phyloP scores from a whole-genome alignment of 2,329 filamentous ascomycete genomes.

The Hysterium pulicare region DNA sequence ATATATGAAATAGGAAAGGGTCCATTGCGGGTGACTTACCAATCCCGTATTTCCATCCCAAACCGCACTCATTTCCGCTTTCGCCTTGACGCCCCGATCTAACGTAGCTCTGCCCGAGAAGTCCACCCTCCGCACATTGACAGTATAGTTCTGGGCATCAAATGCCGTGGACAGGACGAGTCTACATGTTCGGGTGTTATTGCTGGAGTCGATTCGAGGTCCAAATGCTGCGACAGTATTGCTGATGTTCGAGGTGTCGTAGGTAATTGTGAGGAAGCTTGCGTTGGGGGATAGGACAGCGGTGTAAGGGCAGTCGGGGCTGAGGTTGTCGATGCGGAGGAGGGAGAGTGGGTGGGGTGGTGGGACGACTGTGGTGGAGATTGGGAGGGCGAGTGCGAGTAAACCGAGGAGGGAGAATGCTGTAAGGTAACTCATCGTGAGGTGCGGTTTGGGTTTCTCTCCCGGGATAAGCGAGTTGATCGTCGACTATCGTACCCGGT shows the following conservation, averaged over 20 bases:
- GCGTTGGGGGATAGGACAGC: neutral
- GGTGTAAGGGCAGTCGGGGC: neutral
- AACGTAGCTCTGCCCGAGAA: neutral
- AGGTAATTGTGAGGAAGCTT: neutral
- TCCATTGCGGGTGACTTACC: too few species aligned
- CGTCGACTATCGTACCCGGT: too few species aligned
- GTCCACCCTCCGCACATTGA: neutral
- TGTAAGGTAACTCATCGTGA: too few species aligned
- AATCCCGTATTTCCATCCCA: neutral
- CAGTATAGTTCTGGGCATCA: neutral
- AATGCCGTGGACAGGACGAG: neutral
- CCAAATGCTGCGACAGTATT: neutral
- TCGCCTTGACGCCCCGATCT: neutral
- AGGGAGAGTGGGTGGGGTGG: neutral
- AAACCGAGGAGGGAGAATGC: too few species aligned
- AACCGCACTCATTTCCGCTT: neutral
- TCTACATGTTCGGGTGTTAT: neutral
- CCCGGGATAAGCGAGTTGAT: too few species aligned
- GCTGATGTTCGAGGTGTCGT: neutral
- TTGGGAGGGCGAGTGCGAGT: neutral
- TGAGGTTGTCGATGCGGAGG: neutral
- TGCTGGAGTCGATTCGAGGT: neutral
- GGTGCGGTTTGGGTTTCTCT: too few species aligned
- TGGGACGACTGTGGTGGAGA: neutral
- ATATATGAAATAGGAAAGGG: too few species aligned